Evolutionary conservation across 306 rosid genomes (phyloP), one percentile per base, ranked within the genome.

Genomic region (Begonia masoniana): DNA sequence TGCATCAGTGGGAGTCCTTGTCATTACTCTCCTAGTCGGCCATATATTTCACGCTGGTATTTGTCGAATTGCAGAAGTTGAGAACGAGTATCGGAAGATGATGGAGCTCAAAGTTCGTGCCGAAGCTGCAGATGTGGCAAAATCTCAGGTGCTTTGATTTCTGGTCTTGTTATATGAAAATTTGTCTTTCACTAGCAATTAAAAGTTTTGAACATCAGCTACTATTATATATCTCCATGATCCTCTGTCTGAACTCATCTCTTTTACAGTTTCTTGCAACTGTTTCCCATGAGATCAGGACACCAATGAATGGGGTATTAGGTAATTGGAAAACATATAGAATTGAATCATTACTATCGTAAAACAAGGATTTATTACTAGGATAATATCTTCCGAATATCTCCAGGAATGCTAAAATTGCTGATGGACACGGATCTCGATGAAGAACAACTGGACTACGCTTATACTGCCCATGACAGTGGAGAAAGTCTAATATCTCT

Each of bases 91-190:
- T 72, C 62, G 62, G 10, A 13, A 62, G 72, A 83, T 85, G 97
- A 67, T 43, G 61, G 62, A 58, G 73, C 94, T 91, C 65, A 83
- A 62, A 78, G 69, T 16, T 59, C 92, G 81, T 17, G 96, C 97
- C 62, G 92, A 91, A 77, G 97, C 96, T 65, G 97, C 97, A 47
- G 97, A 91, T 71, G 94, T 91, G 54, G 97, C 97, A 55, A 91
- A 85, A 72, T 83, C 96, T 60, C 96, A 91, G 85, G 95, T 85
- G 56, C 53, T 15, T 31, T 70, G 58, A 63, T 23, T 62, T 45
- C 42, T 59, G 50, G 13, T 31, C 39, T 31, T 31, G 39, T 9
- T 6, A 31, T 31, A 31, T 31, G 39, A 31, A 31, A 31, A 31
- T 50, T 64, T 57, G 41, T 69, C 51, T 46, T 52, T n/a, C 43